Percentiles rank a stretch among this genome's conserved stretches.
Evolutionary conservation across 2,329 filamentous ascomycete genomes (phyloP).

Genomic region (Fusarium kyushuense): DNA sequence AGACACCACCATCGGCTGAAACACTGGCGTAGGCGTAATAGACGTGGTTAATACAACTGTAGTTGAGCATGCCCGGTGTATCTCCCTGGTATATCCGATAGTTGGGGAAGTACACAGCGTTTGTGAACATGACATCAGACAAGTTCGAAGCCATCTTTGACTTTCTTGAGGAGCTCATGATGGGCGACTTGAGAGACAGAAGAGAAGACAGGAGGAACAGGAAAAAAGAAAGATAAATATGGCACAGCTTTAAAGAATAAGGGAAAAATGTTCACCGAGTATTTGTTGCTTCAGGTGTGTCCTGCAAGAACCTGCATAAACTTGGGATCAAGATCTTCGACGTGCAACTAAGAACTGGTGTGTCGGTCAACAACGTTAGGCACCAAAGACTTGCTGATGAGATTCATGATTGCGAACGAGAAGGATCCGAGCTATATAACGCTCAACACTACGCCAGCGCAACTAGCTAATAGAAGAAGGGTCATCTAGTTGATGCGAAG

Average conservation of each 20-base stretch:
- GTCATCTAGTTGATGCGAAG: slow-evolving; percentile 43
- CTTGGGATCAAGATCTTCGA: slow-evolving; percentile 35
- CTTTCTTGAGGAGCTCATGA: slow-evolving; percentile 61
- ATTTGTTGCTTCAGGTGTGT: slow-evolving; percentile 29
- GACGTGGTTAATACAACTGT: slow-evolving; percentile 81
- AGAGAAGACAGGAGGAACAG: slow-evolving; percentile 3
- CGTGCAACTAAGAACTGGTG: slow-evolving; percentile 26
- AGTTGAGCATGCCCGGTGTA: slow-evolving; percentile 79
- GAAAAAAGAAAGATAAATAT: not conserved
- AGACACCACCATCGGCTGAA: slow-evolving; percentile 77
- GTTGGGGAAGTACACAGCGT: slow-evolving; percentile 89
- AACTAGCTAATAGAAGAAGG: slow-evolving; percentile 32
- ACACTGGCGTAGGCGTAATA: slow-evolving; percentile 88
- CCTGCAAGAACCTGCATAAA: slow-evolving; percentile 28
- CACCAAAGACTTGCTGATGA: slow-evolving; percentile 45
- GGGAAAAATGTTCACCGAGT: slow-evolving; percentile 26
- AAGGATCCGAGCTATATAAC: slow-evolving; percentile 48
- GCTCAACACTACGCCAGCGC: slow-evolving; percentile 32
- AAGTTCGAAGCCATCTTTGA: slow-evolving; percentile 60
- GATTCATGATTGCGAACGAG: slow-evolving; percentile 40
- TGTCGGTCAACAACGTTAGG: slow-evolving; percentile 45
- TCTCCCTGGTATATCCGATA: slow-evolving; percentile 78
- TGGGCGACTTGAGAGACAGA: slow-evolving; percentile 34
- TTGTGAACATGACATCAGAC: slow-evolving; percentile 68
- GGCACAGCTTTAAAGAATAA: slow-evolving; percentile 11